A percentile compares a stretch with the other conserved stretches of the same genome.
Conservation (phyloP, 805 yeast species). For the Myxozyma monticola region DNA sequence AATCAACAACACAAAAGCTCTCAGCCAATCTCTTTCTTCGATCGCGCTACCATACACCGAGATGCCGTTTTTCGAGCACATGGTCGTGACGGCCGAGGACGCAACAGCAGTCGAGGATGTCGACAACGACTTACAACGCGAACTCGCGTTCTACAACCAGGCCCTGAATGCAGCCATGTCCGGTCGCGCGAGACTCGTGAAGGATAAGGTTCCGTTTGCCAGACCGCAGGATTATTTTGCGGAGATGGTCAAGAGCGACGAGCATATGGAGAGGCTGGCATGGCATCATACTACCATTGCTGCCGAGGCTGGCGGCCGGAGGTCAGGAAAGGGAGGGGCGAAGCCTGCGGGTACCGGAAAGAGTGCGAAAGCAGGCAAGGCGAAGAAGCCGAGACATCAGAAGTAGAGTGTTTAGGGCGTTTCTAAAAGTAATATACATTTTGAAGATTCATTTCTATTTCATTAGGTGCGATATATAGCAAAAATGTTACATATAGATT, state of each 20-base stretch:
- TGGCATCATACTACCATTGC: slow-evolving; percentile 23
- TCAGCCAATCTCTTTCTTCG: slow-evolving; percentile 36
- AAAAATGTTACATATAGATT: too few species aligned
- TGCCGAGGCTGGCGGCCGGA: slow-evolving; percentile 5
- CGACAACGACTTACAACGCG: slow-evolving; percentile 94
- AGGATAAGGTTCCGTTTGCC: slow-evolving; percentile 75
- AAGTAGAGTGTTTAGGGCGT: too few species aligned
- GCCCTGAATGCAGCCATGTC: slow-evolving; percentile 78
- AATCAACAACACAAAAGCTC: slow-evolving; percentile 81
- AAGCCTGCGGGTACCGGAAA: slow-evolving; percentile 15
- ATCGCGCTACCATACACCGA: slow-evolving; percentile 55
- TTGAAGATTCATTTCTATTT: too few species aligned
- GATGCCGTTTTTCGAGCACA: slow-evolving; percentile 80
- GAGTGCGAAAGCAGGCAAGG: slow-evolving; percentile 11
- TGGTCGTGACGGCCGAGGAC: slow-evolving; percentile 61
- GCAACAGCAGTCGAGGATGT: slow-evolving; percentile 62
- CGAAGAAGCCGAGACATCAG: slow-evolving; percentile 14
- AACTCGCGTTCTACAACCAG: slow-evolving; percentile 91
- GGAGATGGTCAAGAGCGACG: slow-evolving; percentile 97
- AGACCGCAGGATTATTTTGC: slow-evolving; percentile 97
- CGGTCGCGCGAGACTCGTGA: slow-evolving; percentile 63
- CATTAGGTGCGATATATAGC: too few species aligned
- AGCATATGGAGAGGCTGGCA: slow-evolving; percentile 87
- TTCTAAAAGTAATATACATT: too few species aligned
- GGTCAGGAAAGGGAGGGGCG: neutral